Evolutionary conservation across 75 land plant genomes (phyloP).

Genomic region (Adiantum capillusveneris): DNA sequence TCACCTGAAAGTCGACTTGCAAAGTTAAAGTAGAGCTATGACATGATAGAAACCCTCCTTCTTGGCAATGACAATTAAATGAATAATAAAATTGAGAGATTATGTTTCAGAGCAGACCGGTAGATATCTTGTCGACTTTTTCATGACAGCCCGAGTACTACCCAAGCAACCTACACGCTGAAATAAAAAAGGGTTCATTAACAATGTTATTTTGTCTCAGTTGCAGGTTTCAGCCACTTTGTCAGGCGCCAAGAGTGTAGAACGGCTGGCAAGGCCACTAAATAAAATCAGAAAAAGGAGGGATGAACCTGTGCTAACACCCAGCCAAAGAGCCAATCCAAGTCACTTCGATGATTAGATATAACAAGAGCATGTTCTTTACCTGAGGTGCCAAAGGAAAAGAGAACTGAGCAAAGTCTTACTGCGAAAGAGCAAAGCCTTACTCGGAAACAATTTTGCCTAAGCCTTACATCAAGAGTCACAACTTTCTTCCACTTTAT

Average conservation of each 20-base stretch:
- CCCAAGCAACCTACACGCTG: conserved; percentile 45
- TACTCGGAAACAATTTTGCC: no score
- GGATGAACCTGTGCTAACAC: conserved; percentile 35
- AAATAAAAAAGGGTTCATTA: conserved; percentile 5
- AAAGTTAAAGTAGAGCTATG: no score
- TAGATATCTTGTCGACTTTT: conserved; percentile 36
- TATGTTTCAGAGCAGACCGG: conserved; percentile 27
- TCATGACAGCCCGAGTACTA: conserved; percentile 46
- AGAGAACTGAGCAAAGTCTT: no score
- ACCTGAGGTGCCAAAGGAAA: conserved; percentile 26
- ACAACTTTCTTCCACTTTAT: no score
- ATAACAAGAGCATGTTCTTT: conserved; percentile 51
- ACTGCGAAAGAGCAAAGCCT: no score
- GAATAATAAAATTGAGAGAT: neutral
- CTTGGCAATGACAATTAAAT: neutral
- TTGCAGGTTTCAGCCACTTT: no score
- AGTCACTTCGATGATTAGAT: conserved; percentile 44
- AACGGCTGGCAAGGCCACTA: no score
- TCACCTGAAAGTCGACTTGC: conserved; percentile 11
- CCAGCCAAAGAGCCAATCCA: conserved; percentile 59
- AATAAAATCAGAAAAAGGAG: neutral
- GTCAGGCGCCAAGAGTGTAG: no score
- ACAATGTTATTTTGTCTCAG: no score
- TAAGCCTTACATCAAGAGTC: no score
- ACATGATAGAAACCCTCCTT: neutral